A percentile compares a stretch with the other conserved stretches of the same genome.
phyloP scores from a whole-genome alignment of 169 alveolate genomes.

The Amoebophrya sp. region DNA sequence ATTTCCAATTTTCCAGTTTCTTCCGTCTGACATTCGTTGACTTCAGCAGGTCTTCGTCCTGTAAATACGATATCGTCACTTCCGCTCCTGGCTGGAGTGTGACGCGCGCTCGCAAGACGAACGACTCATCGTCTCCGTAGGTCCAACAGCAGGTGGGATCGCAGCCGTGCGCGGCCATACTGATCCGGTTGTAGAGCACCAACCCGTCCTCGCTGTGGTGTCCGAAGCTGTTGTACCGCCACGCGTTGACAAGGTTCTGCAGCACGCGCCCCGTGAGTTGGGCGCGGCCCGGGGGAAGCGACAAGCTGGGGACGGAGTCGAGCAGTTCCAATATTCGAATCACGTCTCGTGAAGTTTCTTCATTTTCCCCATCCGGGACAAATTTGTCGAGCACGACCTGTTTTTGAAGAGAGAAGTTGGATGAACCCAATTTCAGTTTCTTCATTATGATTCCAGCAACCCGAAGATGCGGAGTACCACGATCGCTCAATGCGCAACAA shows the following conservation, averaged over 20 bases:
- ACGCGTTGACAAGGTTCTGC: conserved; percentile 30
- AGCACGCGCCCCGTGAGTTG: neutral
- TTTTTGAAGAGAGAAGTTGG: too few species aligned
- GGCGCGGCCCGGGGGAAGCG: neutral
- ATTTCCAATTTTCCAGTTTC: conserved; percentile 30
- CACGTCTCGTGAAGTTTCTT: neutral
- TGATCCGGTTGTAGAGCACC: conserved; percentile 15
- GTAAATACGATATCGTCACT: conserved; percentile 48
- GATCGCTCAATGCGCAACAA: too few species aligned
- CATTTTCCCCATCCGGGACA: neutral
- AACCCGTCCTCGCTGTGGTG: conserved; percentile 23
- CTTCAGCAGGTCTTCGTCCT: conserved; percentile 51
- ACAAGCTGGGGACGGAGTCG: neutral
- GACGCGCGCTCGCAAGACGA: conserved; percentile 52
- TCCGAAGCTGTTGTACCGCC: conserved; percentile 36
- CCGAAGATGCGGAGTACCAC: too few species aligned
- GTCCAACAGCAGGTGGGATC: conserved; percentile 54
- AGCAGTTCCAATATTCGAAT: neutral
- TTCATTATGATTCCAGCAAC: too few species aligned
- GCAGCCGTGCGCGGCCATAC: conserved; percentile 19
- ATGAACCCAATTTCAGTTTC: too few species aligned
- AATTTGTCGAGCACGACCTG: too few species aligned
- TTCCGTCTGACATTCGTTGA: conserved; percentile 46
- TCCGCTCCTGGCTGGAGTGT: conserved; percentile 51
- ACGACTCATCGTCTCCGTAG: conserved; percentile 52